Conservation (phyloP, 306 rosid genomes). For the Nissolia schottii region DNA sequence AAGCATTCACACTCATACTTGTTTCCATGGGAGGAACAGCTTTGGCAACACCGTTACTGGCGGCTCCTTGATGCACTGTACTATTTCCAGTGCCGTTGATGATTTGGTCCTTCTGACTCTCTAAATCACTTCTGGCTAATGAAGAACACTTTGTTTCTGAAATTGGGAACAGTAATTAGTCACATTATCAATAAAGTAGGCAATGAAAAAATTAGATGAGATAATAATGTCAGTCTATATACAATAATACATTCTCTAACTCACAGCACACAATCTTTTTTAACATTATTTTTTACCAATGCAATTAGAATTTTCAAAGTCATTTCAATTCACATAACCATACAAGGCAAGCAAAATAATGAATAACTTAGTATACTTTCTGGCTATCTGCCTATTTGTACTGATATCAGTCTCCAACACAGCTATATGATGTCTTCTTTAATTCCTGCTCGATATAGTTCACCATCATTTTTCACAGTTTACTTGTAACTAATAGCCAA, state of each 20-base stretch:
- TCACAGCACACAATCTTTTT: not conserved
- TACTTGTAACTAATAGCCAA: not conserved
- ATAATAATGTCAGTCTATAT: too few relatives aligned
- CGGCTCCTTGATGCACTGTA: constrained; percentile 35
- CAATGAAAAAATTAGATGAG: too few relatives aligned
- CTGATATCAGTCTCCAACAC: not conserved
- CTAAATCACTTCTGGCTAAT: constrained; percentile 65
- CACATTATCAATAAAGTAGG: constrained; percentile 5
- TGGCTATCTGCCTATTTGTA: not conserved
- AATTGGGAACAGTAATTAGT: constrained; percentile 28
- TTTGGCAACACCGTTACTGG: constrained; percentile 50
- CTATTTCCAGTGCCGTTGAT: constrained; percentile 45
- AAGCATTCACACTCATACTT: constrained; percentile 28
- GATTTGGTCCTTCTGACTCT: constrained; percentile 43
- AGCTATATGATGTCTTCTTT: not conserved
- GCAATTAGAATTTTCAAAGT: constrained; percentile 11
- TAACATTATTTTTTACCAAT: not conserved
- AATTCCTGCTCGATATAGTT: not conserved
- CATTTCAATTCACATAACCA: constrained; percentile 8
- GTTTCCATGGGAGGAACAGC: constrained; percentile 31
- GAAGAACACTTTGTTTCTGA: constrained; percentile 85
- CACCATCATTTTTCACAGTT: not conserved
- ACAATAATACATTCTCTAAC: not conserved
- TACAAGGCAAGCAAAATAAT: not conserved
- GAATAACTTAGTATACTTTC: constrained; percentile 4